Evolutionary conservation across 108 stramenopile genomes (phyloP).

Genomic region (Nitzschia sp.): DNA sequence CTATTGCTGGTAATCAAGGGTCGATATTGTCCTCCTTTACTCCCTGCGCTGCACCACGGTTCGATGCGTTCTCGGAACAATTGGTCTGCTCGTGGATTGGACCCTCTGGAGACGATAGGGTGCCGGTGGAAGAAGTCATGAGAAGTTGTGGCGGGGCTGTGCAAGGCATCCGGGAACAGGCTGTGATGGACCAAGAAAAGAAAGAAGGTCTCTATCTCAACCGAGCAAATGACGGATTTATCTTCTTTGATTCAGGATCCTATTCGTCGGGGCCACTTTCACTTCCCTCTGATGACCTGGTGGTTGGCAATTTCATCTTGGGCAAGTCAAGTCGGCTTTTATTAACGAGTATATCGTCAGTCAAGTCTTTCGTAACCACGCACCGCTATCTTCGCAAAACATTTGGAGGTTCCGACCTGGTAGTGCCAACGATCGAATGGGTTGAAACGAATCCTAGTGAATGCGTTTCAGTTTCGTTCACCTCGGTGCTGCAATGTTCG

Average conservation of each 20-base stretch:
- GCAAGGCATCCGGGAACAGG: slow-evolving; percentile 62
- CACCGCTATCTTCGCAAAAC: not conserved
- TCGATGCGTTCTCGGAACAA: slow-evolving; percentile 54
- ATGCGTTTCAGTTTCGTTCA: not conserved
- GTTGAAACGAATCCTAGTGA: slow-evolving; percentile 9
- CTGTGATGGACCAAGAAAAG: not conserved
- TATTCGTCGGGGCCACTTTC: slow-evolving; percentile 50
- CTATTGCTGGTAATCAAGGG: too few relatives aligned
- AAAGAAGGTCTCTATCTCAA: slow-evolving; percentile 52
- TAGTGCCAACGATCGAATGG: not conserved
- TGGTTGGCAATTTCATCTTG: not conserved
- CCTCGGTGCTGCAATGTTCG: slow-evolving; percentile 22
- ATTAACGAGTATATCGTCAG: not conserved
- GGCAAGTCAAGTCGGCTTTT: not conserved
- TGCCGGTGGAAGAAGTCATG: slow-evolving; percentile 70
- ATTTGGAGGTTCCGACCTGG: not conserved
- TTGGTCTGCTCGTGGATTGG: slow-evolving; percentile 44
- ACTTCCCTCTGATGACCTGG: not conserved
- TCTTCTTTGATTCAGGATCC: slow-evolving; percentile 55
- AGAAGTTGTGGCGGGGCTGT: slow-evolving; percentile 75
- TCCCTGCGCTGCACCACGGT: slow-evolving; percentile 43
- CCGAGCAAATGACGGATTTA: slow-evolving; percentile 75
- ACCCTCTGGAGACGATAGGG: not conserved
- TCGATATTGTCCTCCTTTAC: not conserved
- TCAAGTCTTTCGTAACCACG: not conserved